Conservation (phyloP, 345 rosid genomes). For the Lepidium aucheri region DNA sequence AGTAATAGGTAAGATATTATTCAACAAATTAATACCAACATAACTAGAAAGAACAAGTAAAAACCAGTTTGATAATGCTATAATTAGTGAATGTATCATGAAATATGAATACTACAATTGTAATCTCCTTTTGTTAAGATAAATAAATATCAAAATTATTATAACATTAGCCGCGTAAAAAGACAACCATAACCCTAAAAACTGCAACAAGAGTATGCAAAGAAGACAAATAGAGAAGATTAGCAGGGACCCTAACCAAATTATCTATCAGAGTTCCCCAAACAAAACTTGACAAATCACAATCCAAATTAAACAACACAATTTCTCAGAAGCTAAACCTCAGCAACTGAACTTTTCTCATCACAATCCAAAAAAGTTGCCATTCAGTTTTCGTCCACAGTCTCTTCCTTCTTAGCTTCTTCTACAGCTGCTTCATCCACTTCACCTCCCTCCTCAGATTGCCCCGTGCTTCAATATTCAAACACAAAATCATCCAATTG, state of each 20-base stretch:
- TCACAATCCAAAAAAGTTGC: not conserved
- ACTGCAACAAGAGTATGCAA: conserved; percentile 8
- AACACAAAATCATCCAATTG: not conserved
- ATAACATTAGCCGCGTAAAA: not conserved
- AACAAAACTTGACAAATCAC: not conserved
- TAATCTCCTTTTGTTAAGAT: no score
- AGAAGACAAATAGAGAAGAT: not conserved
- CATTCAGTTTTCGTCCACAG: not conserved
- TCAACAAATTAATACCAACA: not conserved
- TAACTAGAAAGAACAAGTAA: not conserved
- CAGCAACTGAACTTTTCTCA: not conserved
- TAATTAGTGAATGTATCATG: not conserved
- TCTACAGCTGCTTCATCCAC: conserved; percentile 13
- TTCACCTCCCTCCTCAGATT: conserved; percentile 10
- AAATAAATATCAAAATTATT: no score
- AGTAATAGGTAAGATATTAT: not conserved
- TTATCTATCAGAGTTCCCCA: conserved; percentile 8
- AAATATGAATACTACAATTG: not conserved
- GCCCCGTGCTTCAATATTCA: conserved; percentile 17
- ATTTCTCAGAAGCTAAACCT: conserved; percentile 6
- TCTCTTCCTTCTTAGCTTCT: not conserved
- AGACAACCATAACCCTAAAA: not conserved
- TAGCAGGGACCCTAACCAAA: conserved; percentile 19
- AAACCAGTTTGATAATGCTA: no score
- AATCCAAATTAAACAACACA: conserved; percentile 8